Conservation (phyloP, 495 filamentous ascomycete genomes). For the Neurospora tetrasperma region DNA sequence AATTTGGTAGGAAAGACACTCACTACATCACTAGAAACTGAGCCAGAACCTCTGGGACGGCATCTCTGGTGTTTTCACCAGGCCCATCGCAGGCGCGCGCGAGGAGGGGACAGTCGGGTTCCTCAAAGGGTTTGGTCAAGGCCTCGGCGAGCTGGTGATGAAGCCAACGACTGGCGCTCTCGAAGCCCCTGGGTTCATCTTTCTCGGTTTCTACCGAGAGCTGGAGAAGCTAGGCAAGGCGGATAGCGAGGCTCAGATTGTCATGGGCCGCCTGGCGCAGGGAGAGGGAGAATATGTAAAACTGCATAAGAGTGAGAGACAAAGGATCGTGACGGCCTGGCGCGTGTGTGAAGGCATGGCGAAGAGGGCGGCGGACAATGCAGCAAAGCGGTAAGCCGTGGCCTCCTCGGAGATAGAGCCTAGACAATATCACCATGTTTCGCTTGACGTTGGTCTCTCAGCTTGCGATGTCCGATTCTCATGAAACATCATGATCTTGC, state of each 20-base stretch:
- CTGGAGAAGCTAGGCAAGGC: slow-evolving; percentile 31
- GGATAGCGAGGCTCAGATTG: neutral
- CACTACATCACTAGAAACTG: slow-evolving; percentile 37
- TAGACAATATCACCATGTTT: neutral
- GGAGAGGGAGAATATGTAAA: neutral
- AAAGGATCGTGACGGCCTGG: neutral
- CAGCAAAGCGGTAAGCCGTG: neutral
- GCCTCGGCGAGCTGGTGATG: slow-evolving; percentile 54
- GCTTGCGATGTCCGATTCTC: neutral
- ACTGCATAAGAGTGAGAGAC: neutral
- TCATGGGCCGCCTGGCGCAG: neutral
- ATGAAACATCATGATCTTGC: neutral
- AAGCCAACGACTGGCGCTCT: slow-evolving; percentile 50
- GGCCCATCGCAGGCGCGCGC: slow-evolving; percentile 49
- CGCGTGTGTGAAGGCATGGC: neutral
- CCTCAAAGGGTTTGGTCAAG: slow-evolving; percentile 54
- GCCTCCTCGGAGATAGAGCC: neutral
- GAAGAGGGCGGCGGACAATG: neutral
- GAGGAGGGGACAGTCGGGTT: slow-evolving; percentile 43
- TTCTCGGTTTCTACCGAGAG: slow-evolving; percentile 40
- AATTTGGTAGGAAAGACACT: neutral
- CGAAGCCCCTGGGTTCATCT: slow-evolving; percentile 25
- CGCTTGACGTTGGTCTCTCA: neutral
- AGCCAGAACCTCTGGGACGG: slow-evolving; percentile 55
- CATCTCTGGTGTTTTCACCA: slow-evolving; percentile 50